Evolutionary conservation across 352 stramenopile species (phyloP).

Genomic region (Blastocystis sp.): DNA sequence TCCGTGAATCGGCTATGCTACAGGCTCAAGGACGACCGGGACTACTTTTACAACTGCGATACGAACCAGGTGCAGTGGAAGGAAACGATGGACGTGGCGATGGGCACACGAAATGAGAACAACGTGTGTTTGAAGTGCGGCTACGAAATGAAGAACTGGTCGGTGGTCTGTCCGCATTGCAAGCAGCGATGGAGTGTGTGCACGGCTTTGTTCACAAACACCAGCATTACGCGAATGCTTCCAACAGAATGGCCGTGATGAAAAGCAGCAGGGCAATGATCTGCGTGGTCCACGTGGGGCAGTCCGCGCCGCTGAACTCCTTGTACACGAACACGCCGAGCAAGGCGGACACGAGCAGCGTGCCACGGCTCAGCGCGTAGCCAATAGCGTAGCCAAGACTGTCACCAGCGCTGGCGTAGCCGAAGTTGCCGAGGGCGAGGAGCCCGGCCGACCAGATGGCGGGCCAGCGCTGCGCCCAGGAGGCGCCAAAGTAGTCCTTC

Average conservation of each 20-base stretch:
- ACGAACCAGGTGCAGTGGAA: slow-evolving; percentile 53
- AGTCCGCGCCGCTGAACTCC: slow-evolving; percentile 49
- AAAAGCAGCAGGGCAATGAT: slow-evolving; percentile 45
- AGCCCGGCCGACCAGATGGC: slow-evolving; percentile 64
- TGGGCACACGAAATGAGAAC: background rate
- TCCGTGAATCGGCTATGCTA: background rate
- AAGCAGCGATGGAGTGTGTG: slow-evolving; percentile 37
- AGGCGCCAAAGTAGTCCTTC: slow-evolving; percentile 32
- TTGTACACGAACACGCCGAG: slow-evolving; percentile 48
- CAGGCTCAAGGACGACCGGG: background rate
- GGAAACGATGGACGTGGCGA: slow-evolving; percentile 16
- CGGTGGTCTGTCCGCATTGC: slow-evolving; percentile 23
- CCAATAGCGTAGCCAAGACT: slow-evolving; percentile 60
- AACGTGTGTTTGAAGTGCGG: slow-evolving; percentile 26
- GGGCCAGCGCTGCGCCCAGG: slow-evolving; percentile 42
- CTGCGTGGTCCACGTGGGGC: slow-evolving; percentile 51
- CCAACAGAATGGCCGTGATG: slow-evolving; percentile 44
- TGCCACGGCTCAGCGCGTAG: slow-evolving; percentile 66
- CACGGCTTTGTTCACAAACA: slow-evolving; percentile 27
- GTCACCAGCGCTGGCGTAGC: slow-evolving; percentile 34
- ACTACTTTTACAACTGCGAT: background rate
- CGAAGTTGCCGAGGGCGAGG: slow-evolving; percentile 39
- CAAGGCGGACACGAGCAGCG: slow-evolving; percentile 44
- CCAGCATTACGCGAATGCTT: slow-evolving; percentile 25
- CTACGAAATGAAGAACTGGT: background rate